Evolutionary conservation across 768 basidiomycete species (phyloP).

Genomic region (Mycena rebaudengoi): DNA sequence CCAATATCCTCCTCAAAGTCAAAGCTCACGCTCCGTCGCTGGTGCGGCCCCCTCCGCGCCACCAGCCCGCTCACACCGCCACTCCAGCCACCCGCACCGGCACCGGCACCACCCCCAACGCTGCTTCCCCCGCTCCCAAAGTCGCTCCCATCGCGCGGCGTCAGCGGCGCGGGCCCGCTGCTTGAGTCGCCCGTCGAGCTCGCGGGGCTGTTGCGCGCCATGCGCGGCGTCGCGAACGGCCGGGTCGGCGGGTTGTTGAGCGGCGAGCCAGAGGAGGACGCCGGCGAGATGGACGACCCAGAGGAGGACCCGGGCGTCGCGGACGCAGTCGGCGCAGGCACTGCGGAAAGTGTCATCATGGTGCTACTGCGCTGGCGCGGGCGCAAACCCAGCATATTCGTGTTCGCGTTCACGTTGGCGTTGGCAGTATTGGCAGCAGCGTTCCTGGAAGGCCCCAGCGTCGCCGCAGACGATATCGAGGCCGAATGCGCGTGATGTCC

Average conservation of each 20-base stretch:
- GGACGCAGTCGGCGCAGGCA: slow-evolving; percentile 21
- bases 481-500: not conserved
- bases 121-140: slow-evolving; percentile 39
- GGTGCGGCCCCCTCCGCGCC: slow-evolving; percentile 42
- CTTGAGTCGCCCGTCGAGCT: slow-evolving; percentile 90
- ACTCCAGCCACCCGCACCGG: slow-evolving; percentile 37
- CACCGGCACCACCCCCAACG: slow-evolving; percentile 26
- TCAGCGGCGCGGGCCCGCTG: slow-evolving; percentile 76
- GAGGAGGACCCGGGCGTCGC: not conserved
- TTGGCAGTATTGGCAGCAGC: slow-evolving; percentile 17
- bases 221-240: slow-evolving; percentile 59
- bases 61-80: slow-evolving; percentile 46
- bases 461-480: not conserved
- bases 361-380: slow-evolving; percentile 49
- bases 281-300: not conserved
- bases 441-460: not conserved
- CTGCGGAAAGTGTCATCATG: slow-evolving; percentile 42
- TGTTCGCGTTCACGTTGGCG: slow-evolving; percentile 18
- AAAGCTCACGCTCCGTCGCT: slow-evolving; percentile 75
- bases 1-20: slow-evolving; percentile 68
- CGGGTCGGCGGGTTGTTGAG: slow-evolving; percentile 44
- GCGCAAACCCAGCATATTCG: slow-evolving; percentile 18
- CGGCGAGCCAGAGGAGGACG: slow-evolving; percentile 24
- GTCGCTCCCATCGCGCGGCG: slow-evolving; percentile 84
- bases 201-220: slow-evolving; percentile 72